Conservation (phyloP, 139 green algal genomes). For the Picochlorum sp. region DNA sequence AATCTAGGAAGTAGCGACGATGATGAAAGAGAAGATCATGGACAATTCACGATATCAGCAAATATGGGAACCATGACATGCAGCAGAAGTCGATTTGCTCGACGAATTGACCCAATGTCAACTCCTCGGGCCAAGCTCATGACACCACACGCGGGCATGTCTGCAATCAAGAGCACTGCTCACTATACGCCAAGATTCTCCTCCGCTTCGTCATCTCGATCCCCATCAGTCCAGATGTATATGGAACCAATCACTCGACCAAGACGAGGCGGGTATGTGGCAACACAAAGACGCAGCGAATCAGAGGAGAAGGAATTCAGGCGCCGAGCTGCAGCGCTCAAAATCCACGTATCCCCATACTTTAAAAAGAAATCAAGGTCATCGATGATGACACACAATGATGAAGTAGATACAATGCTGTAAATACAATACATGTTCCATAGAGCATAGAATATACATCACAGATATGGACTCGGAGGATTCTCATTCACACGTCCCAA, state of each 20-base stretch:
- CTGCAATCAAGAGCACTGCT: too few relatives aligned
- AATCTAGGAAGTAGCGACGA: too few relatives aligned
- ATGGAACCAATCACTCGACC: too few relatives aligned
- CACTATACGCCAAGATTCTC: too few relatives aligned
- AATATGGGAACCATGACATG: too few relatives aligned
- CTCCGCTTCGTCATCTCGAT: not conserved
- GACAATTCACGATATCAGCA: too few relatives aligned
- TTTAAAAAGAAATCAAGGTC: conserved; percentile 14
- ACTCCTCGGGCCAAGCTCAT: too few relatives aligned
- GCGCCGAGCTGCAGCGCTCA: conserved; percentile 29
- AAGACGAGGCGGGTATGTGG: not conserved
- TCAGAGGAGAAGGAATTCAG: conserved; percentile 34
- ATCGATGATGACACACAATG: not conserved
- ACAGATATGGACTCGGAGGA: conserved; percentile 18
- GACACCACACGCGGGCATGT: too few relatives aligned
- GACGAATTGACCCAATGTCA: too few relatives aligned
- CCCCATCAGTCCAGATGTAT: not conserved
- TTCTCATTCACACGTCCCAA: conserved; percentile 45
- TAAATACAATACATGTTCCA: not conserved
- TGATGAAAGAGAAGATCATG: too few relatives aligned
- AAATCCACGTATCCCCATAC: conserved; percentile 39
- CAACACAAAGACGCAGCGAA: conserved; percentile 4
- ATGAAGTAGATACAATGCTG: not conserved
- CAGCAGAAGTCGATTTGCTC: too few relatives aligned
- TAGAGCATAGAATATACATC: not conserved